phyloP scores from a whole-genome alignment of 2,329 filamentous ascomycete genomes.

The Zymoseptoria pseudotritici region DNA sequence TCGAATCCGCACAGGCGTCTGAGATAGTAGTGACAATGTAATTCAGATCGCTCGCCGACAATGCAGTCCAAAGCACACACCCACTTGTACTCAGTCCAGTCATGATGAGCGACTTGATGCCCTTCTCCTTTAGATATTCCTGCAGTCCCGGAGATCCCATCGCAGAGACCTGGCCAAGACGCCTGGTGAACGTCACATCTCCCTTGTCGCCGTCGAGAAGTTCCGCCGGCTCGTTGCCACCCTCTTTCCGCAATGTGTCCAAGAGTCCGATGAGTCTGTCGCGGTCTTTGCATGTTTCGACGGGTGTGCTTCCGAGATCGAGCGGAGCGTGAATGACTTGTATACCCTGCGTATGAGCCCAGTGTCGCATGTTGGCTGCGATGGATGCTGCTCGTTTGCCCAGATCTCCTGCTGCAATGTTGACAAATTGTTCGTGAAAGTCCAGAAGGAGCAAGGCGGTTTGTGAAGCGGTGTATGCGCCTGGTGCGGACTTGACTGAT shows the following conservation, averaged over 20 bases:
- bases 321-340: slow-evolving; percentile 25
- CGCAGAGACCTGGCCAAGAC: slow-evolving; percentile 22
- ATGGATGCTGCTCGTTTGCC: slow-evolving; percentile 17
- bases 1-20: background rate
- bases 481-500: slow-evolving; percentile 8
- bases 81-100: slow-evolving; percentile 7
- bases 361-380: slow-evolving; percentile 19
- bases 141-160: slow-evolving; percentile 22
- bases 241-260: slow-evolving; percentile 7
- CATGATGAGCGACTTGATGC: slow-evolving; percentile 18
- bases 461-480: slow-evolving; percentile 21
- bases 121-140: slow-evolving; percentile 18
- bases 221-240: slow-evolving; percentile 14
- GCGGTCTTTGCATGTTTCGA: slow-evolving; percentile 18
- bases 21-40: background rate
- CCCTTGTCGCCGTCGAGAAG: slow-evolving; percentile 7
- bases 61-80: background rate
- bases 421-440: slow-evolving; percentile 24
- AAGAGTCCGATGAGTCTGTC: slow-evolving; percentile 8
- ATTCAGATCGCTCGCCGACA: background rate
- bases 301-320: slow-evolving; percentile 17
- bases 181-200: slow-evolving; percentile 20
- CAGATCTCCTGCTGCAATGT: slow-evolving; percentile 8
- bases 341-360: slow-evolving; percentile 26
- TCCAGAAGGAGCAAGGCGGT: slow-evolving; percentile 29